phyloP scores from a whole-genome alignment of 345 rosid species.

The Heritiera fomes region DNA sequence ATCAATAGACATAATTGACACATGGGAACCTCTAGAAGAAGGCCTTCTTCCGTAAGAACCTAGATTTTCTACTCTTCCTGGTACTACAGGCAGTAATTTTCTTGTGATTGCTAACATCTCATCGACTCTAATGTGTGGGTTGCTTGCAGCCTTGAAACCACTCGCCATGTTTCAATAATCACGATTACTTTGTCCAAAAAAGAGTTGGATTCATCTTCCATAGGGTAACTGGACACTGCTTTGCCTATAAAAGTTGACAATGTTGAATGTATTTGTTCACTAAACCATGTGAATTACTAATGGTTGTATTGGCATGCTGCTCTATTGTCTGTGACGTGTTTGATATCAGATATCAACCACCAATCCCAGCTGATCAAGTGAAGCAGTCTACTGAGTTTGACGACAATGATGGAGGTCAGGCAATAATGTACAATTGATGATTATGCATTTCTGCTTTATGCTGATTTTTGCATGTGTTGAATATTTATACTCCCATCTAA shows the following conservation, averaged over 20 bases:
- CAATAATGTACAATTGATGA: not conserved
- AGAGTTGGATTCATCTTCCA: conserved; percentile 47
- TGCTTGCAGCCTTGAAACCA: conserved; percentile 54
- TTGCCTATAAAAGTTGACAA: not conserved
- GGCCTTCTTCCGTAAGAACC: conserved; percentile 61
- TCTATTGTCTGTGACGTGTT: not conserved
- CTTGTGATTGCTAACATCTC: not conserved
- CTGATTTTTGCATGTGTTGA: not conserved
- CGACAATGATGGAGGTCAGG: conserved; percentile 35
- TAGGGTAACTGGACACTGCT: conserved; percentile 44
- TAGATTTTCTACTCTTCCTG: not conserved
- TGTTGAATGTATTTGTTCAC: not conserved
- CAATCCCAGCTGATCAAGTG: conserved; percentile 46
- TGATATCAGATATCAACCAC: conserved; percentile 47
- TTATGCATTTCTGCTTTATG: not conserved
- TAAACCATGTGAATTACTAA: not conserved
- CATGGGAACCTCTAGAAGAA: conserved; percentile 67
- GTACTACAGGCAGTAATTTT: not conserved
- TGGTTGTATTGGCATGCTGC: not conserved
- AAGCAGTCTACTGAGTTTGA: conserved; percentile 32
- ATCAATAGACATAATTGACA: conserved; percentile 52
- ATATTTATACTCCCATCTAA: conserved; percentile 13
- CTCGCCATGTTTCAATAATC: conserved; percentile 66
- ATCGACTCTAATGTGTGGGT: not conserved
- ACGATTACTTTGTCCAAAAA: conserved; percentile 53